Evolutionary conservation across 139 green algal species (phyloP), one percentile per base, ranked within the genome.

Genomic region (Pedinophyceae sp.): DNA sequence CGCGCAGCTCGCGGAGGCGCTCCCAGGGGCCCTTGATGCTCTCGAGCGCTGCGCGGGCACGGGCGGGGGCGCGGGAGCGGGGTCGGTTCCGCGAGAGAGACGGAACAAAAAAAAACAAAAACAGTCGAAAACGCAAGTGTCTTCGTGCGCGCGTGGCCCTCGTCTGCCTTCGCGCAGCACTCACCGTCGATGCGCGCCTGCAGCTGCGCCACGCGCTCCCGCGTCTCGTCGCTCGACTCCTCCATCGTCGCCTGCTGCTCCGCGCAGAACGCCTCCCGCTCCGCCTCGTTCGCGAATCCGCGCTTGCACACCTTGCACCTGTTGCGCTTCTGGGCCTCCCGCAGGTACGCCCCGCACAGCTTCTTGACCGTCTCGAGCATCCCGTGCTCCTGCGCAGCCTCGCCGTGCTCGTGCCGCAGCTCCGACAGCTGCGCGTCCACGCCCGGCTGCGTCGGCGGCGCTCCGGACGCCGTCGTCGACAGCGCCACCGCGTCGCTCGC

Each of bases 241-340:
- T 77, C 50, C 25, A 73, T 22, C 29, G 46, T 30, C 16, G 30
- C 52, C 3, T 60, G 52, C 13, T 67, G 23, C 7, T 52, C 26
- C 34, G 7, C 34, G 34, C 34, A 43, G 34, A 43, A 43, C 34
- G 34, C 13, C 34, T 58, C 15, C 28, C 38, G 27, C 50, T 77
- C 71, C 7, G 25, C 34, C 1, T 16, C 18, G n/a, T 10, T 28
- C 23, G 19, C 25, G 23, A 80, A 65, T 3, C n/a, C 1, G 25
- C 72, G 55, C 0, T 24, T 43, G 47, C 72, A 80, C 27, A 67
- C 64, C 22, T 30, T n/a, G 65, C 72, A 80, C 47, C 26, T 18
- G 39, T 64, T 57, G 13, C 46, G 13, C 24, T 53, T 18, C 27
- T 30, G 20, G 5, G 69, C 69, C 25, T 48, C 3, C 15, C 3